Conservation (phyloP, 2,329 filamentous ascomycete genomes). For the Fusarium nanum region DNA sequence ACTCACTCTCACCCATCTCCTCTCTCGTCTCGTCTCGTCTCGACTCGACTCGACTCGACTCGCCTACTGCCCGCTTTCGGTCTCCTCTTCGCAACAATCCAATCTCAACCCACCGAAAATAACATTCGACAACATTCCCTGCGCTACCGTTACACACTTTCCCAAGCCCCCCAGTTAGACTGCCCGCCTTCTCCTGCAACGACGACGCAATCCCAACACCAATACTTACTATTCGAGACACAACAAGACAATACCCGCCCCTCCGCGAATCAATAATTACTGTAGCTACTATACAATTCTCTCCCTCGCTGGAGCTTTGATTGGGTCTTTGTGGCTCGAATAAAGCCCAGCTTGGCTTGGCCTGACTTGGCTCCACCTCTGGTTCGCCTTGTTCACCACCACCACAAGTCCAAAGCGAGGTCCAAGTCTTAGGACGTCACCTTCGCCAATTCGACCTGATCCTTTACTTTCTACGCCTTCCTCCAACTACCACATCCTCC, state of each 20-base stretch:
- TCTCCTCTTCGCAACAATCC: constrained; percentile 37
- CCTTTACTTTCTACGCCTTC: constrained; percentile 21
- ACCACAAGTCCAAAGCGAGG: constrained; percentile 1
- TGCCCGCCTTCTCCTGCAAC: constrained; percentile 24
- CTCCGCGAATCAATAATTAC: constrained; percentile 20
- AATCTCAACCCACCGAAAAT: constrained; percentile 41
- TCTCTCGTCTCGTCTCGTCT: constrained; percentile 10
- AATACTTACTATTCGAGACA: constrained; percentile 8
- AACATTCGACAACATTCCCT: constrained; percentile 26
- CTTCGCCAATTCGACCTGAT: constrained; percentile 24
- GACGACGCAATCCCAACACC: constrained; percentile 12
- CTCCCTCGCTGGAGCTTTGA: constrained; percentile 23
- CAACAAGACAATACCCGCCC: background rate
- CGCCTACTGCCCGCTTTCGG: constrained; percentile 32
- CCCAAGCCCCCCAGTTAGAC: constrained; percentile 4
- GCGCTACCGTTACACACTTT: constrained; percentile 31
- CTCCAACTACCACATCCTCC: constrained; percentile 1
- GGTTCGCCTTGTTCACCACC: constrained; percentile 33
- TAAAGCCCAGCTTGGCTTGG: constrained; percentile 30
- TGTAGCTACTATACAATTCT: constrained; percentile 1
- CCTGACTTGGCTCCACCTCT: constrained; percentile 36
- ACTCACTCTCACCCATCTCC: background rate
- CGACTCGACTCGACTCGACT: constrained; percentile 1
- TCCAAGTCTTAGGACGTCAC: constrained; percentile 30
- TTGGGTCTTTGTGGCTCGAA: constrained; percentile 28